Evolutionary conservation across 169 alveolate species (phyloP).

Genomic region (Eimeria praecox): DNA sequence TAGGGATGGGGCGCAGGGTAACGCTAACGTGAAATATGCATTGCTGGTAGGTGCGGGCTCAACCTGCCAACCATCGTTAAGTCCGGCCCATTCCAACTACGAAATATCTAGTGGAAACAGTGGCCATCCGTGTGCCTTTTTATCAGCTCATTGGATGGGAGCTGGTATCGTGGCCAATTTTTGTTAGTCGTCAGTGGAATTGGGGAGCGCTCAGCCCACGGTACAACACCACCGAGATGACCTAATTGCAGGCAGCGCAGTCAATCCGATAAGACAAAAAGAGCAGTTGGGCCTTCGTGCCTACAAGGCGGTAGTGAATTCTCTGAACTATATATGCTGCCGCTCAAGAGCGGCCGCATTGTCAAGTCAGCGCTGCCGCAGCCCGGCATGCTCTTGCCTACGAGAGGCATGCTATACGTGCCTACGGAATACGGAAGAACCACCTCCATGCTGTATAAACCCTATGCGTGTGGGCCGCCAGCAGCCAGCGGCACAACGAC

Average conservation of each 20-base stretch:
- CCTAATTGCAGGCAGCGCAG: background rate
- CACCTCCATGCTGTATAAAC: background rate
- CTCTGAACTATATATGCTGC: background rate
- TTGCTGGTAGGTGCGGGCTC: background rate
- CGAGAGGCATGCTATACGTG: background rate
- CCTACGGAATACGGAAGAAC: background rate
- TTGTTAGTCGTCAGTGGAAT: background rate
- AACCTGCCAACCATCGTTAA: background rate
- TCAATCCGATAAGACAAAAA: background rate
- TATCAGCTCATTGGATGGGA: background rate
- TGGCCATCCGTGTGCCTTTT: background rate
- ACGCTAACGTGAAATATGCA: background rate
- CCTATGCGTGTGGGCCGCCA: conserved; percentile 12
- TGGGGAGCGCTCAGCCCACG: background rate
- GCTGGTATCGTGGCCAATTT: background rate
- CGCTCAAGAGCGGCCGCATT: background rate
- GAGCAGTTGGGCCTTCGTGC: background rate
- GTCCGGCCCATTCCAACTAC: background rate
- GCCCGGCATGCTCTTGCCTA: background rate
- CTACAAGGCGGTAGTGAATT: background rate
- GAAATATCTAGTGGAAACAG: background rate
- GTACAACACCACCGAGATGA: background rate
- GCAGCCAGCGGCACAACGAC: background rate
- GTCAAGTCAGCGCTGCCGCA: background rate
- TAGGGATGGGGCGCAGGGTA: background rate